phyloP scores from a whole-genome alignment of 148 eudicot genomes.

The Hydrangea macrophylla region DNA sequence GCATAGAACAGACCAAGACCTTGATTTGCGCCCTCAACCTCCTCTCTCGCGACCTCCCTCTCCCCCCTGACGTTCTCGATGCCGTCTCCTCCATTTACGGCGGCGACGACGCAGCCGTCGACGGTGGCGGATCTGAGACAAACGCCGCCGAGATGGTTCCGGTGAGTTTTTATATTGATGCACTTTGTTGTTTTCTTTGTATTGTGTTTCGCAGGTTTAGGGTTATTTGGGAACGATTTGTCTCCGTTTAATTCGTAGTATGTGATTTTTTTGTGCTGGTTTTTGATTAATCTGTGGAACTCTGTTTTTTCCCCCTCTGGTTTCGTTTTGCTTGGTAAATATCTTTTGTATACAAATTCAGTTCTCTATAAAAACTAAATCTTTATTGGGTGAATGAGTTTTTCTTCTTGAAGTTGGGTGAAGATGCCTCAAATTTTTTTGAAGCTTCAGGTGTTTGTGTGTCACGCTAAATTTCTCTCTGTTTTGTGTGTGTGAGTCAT shows the following conservation, averaged over 20 bases:
- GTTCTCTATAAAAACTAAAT: neutral
- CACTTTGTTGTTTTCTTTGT: conserved; percentile 1
- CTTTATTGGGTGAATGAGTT: neutral
- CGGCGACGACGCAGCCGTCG: conserved; percentile 11
- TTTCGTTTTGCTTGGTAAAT: neutral
- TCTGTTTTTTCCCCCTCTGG: neutral
- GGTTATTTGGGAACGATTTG: neutral
- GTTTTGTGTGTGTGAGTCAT: no score
- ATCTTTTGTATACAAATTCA: neutral
- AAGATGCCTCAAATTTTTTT: neutral
- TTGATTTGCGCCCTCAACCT: conserved; percentile 86
- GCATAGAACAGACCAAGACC: conserved; percentile 66
- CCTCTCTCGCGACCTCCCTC: conserved; percentile 88
- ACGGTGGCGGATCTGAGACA: conserved; percentile 5
- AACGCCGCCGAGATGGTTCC: conserved; percentile 6
- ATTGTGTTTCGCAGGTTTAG: conserved; percentile 1
- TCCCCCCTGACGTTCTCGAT: conserved; percentile 62
- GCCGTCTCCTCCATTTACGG: conserved; percentile 66
- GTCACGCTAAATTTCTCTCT: no score
- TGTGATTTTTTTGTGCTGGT: neutral
- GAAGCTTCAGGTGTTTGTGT: no score
- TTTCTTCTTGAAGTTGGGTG: neutral
- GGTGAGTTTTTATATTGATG: neutral
- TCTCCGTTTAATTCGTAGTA: neutral
- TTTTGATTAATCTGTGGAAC: no score